A percentile compares a stretch with the other conserved stretches of the same genome.
Evolutionary conservation across 2,329 filamentous ascomycete species (phyloP).

Genomic region (Elsinoe fawcettii): DNA sequence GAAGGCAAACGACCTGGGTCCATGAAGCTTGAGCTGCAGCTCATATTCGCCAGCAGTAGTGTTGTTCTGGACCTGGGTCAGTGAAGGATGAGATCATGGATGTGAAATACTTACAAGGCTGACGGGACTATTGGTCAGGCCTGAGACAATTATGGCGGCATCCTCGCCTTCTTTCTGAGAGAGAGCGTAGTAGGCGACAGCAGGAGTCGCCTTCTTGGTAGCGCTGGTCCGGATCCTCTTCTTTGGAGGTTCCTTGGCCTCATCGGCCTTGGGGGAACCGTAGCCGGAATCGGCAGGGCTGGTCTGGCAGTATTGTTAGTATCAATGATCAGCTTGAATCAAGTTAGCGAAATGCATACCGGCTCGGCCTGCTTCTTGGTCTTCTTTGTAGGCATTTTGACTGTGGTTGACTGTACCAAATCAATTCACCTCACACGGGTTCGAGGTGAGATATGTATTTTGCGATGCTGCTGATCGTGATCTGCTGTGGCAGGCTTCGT

Average conservation of each 20-base stretch:
- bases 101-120: not conserved
- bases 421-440: too few relatives aligned
- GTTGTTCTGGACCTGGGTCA: not conserved
- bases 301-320: not conserved
- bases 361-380: not conserved
- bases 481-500: too few relatives aligned
- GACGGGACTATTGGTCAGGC: not conserved
- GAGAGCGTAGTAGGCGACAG: not conserved
- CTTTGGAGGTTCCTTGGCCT: not conserved
- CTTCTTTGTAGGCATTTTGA: not conserved
- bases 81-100: not conserved
- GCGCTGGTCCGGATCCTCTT: not conserved
- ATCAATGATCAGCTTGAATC: not conserved
- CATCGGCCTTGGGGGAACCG: not conserved
- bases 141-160: not conserved
- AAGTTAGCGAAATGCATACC: not conserved
- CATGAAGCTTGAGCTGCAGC: slow-evolving; percentile 28
- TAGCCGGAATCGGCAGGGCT: not conserved
- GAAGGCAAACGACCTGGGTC: slow-evolving; percentile 27
- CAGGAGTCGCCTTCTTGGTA: not conserved
- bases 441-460: too few relatives aligned
- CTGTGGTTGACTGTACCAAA: too few relatives aligned
- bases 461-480: too few relatives aligned
- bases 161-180: not conserved
- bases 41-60: slow-evolving; percentile 22